Conservation (phyloP, 768 basidiomycete species). For the Auriscalpium vulgare region DNA sequence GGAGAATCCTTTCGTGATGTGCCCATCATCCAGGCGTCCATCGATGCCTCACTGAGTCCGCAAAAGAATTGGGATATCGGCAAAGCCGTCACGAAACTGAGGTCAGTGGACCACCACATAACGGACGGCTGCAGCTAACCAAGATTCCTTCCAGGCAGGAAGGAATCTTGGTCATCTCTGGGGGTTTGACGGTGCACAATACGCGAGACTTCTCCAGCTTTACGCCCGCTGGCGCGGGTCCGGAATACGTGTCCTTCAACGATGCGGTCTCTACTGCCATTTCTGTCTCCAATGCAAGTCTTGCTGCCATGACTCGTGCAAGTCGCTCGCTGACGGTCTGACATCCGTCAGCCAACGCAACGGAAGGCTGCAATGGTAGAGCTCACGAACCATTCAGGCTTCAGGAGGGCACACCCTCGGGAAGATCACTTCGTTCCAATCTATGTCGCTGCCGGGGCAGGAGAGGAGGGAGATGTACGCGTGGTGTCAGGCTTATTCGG, state of each 20-base stretch:
- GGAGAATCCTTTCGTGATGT: conserved; percentile 51
- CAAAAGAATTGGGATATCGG: conserved; percentile 60
- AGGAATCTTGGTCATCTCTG: conserved; percentile 60
- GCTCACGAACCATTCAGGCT: conserved; percentile 51
- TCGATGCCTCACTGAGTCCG: conserved; percentile 52
- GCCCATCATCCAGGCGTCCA: conserved; percentile 65
- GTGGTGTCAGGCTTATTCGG: conserved; percentile 49
- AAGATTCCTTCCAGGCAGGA: conserved; percentile 38
- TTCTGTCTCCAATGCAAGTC: conserved; percentile 39
- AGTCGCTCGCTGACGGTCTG: neutral
- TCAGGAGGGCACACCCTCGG: conserved; percentile 62
- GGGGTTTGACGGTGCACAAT: conserved; percentile 65
- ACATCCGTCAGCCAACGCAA: conserved; percentile 30
- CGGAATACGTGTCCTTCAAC: conserved; percentile 48
- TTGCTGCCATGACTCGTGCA: neutral
- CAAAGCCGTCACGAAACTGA: conserved; percentile 47
- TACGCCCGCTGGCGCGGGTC: conserved; percentile 38
- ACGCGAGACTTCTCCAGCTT: conserved; percentile 47
- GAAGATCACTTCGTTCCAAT: conserved; percentile 79
- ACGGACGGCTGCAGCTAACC: neutral
- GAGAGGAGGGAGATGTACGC: conserved; percentile 43
- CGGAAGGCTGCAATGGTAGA: conserved; percentile 49
- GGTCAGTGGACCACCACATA: conserved; percentile 30
- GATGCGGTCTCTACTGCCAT: conserved; percentile 51
- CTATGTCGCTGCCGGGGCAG: conserved; percentile 71